These are phyloP conservation scores for Dictyostelium brefeldianum DNA, from an alignment of 78 protist species.

Conservation along the genomic window DNA sequence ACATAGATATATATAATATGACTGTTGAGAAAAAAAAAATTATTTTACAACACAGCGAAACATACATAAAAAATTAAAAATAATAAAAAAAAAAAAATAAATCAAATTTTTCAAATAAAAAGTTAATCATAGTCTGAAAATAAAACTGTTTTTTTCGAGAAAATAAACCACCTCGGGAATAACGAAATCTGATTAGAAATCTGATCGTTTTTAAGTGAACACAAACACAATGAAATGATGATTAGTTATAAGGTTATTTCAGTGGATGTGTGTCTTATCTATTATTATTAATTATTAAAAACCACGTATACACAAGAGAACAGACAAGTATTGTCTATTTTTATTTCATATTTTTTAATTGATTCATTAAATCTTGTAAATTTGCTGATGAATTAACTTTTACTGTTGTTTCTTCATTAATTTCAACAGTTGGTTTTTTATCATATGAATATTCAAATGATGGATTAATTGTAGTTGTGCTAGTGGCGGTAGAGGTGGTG, in stretches of 20 bases:
- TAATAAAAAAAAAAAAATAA: no score
- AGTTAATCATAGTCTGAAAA: no score
- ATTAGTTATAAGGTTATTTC: neutral
- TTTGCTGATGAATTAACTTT: conserved; percentile 10
- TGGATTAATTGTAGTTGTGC: neutral
- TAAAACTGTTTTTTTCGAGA: no score
- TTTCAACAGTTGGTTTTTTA: conserved; percentile 63
- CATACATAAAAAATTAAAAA: no score
- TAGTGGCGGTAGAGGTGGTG: neutral
- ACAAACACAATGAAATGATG: no score
- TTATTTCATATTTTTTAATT: conserved; percentile 53
- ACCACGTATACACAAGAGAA: neutral
- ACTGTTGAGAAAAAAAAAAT: no score
- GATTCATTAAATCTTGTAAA: conserved; percentile 49
- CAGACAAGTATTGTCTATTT: neutral
- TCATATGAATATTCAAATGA: conserved; percentile 54
- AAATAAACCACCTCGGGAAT: no score
- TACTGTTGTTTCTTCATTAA: conserved; percentile 36
- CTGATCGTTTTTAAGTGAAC: neutral
- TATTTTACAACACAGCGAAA: neutral
- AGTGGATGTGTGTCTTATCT: no score
- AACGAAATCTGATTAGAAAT: no score
- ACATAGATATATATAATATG: no score
- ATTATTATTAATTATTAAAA: no score
- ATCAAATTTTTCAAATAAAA: no score